Evolutionary conservation across 495 filamentous ascomycete genomes (phyloP).

Genomic region (Rostrohypoxylon terebratum): DNA sequence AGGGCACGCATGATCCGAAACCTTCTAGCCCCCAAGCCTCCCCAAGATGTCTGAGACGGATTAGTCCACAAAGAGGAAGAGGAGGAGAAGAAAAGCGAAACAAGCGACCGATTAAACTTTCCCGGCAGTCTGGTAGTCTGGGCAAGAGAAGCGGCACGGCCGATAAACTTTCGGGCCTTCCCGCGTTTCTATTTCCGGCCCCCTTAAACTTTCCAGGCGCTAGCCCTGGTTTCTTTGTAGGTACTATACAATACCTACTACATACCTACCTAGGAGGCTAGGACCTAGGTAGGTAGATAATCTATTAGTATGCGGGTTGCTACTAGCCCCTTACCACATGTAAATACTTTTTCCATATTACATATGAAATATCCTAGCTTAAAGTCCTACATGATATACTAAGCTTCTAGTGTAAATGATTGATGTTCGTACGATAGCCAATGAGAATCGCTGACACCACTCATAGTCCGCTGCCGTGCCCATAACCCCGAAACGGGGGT

Average conservation of each 20-base stretch:
- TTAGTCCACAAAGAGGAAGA: conserved; percentile 6
- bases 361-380: not conserved
- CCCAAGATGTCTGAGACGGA: not conserved
- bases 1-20: conserved; percentile 23
- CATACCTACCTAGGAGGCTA: no score
- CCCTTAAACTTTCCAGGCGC: not conserved
- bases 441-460: conserved; percentile 19
- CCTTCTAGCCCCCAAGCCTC: conserved; percentile 33
- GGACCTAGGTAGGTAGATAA: no score
- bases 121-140: conserved; percentile 19
- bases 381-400: not conserved
- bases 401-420: conserved; percentile 2
- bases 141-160: conserved; percentile 22
- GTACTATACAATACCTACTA: not conserved
- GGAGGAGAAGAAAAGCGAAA: conserved; percentile 2
- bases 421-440: conserved; percentile 36
- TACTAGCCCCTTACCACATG: not conserved
- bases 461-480: conserved; percentile 9
- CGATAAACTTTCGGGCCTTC: conserved; percentile 39
- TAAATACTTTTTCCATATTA: not conserved
- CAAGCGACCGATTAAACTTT: conserved; percentile 28
- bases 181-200: conserved; percentile 38
- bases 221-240: no score
- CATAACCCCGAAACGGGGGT: conserved; percentile 4
- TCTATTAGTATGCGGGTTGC: no score